These are phyloP conservation scores for Stenocarpella maydis DNA, from an alignment of 2,329 filamentous ascomycete genomes.

Conservation along the genomic window DNA sequence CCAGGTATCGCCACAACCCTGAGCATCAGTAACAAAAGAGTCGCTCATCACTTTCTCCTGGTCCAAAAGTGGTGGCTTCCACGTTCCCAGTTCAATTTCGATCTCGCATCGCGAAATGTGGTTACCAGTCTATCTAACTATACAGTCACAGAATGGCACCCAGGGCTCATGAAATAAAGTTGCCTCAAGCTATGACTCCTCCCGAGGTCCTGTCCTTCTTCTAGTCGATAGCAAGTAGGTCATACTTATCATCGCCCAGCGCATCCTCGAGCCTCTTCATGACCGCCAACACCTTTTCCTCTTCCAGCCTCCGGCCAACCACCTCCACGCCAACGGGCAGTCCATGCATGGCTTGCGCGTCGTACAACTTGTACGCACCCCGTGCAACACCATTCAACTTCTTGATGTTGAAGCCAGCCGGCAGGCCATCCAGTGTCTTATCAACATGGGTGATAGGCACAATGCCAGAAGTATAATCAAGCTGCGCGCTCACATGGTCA, in stretches of 20 bases:
- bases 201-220: no score
- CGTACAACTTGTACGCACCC: slow-evolving; percentile 87
- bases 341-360: slow-evolving; percentile 84
- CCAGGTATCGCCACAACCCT: no score
- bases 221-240: slow-evolving; percentile 58
- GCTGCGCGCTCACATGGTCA: slow-evolving; percentile 50
- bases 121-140: neutral
- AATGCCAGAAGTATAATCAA: slow-evolving; percentile 87
- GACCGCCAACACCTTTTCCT: slow-evolving; percentile 84
- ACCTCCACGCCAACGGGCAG: slow-evolving; percentile 88
- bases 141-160: neutral
- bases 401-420: slow-evolving; percentile 65
- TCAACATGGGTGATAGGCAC: slow-evolving; percentile 89
- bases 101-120: neutral
- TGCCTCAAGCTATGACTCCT: neutral
- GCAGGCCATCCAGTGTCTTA: slow-evolving; percentile 69
- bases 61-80: neutral
- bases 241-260: slow-evolving; percentile 65
- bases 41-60: neutral
- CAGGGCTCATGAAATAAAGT: neutral
- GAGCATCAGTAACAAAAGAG: neutral
- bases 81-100: neutral
- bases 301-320: slow-evolving; percentile 79
- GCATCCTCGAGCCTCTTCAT: slow-evolving; percentile 84
- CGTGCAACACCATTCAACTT: slow-evolving; percentile 80